Evolutionary conservation across 2,329 filamentous ascomycete genomes (phyloP).

Genomic region (Hypoxylon sp.): DNA sequence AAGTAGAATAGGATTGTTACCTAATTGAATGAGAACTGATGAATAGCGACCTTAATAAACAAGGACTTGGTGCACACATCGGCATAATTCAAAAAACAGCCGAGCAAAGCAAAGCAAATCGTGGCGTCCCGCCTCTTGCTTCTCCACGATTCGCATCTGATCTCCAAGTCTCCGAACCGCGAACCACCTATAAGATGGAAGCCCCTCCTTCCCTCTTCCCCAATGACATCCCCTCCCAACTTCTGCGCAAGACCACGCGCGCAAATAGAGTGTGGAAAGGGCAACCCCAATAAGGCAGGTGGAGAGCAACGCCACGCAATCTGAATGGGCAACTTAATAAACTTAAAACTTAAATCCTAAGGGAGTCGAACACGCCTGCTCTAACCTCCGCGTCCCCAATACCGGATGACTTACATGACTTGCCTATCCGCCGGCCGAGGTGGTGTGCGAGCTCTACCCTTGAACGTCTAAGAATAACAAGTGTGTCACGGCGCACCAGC

Average conservation of each 20-base stretch:
- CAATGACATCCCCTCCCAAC: conserved; percentile 5
- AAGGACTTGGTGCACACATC: background rate
- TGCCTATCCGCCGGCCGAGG: conserved; percentile 1
- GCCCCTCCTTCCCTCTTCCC: conserved; percentile 12
- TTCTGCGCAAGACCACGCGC: conserved; percentile 28
- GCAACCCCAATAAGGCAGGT: conserved; percentile 41
- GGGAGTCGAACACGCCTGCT: background rate
- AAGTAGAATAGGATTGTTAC: background rate
- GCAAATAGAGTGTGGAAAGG: conserved; percentile 12
- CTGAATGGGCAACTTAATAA: conserved; percentile 32
- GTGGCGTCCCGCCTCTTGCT: conserved; percentile 31
- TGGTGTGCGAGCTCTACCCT: conserved; percentile 22
- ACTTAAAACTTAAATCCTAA: conserved; percentile 2
- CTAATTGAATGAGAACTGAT: background rate
- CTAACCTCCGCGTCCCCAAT: conserved; percentile 22
- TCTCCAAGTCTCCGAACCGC: conserved; percentile 28
- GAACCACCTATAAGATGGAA: background rate
- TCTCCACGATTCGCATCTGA: conserved; percentile 38
- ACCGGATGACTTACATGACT: conserved; percentile 17
- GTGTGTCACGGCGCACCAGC: conserved; percentile 34
- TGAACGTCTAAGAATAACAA: background rate
- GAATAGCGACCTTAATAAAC: background rate
- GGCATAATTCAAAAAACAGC: conserved; percentile 13
- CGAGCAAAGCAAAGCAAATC: conserved; percentile 3
- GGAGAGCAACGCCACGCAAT: conserved; percentile 31